Base-by-base conservation (phyloP, 495 filamentous ascomycete species). In the Patellaria atrata region DNA sequence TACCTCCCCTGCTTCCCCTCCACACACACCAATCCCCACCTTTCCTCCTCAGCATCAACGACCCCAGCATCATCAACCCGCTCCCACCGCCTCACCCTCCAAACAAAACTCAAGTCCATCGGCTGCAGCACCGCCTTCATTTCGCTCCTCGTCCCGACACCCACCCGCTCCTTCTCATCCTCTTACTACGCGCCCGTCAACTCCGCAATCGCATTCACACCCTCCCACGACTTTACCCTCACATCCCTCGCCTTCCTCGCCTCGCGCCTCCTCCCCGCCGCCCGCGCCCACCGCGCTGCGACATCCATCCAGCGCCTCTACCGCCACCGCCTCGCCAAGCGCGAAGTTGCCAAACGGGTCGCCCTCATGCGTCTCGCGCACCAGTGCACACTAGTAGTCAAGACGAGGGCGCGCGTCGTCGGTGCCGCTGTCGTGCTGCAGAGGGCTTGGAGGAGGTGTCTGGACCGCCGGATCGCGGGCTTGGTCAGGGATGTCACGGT, bases 191-290 rank as follows among this genome's bases (percentile, higher is more conserved):
- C 29, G 10, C 21, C 38, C n/a, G 35, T 50, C 22, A n/a, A n/a
- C n/a, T n/a, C 39, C 41, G 41, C 14, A 9, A 5, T 15, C 30
- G 9, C 28, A 30, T 17, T 30, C 13, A 11, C 6, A 7, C 44
- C 40, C 14, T 41, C 67, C 66, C 28, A 58, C 64, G 60, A 67
- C 38, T 70, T 69, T 42, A 70, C 67, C 0, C 48, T 75, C 26
- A 62, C 65, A 9, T 59, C 59, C 9, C 61, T 79, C 23, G 61
- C 71, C 7, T 77, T 76, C 51, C 65, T 80, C 5, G 73, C 70
- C 27, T 77, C 71, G 3, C 63, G 75, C 22, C 51, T 80, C 3
- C 62, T 79, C 10, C 59, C 64, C 1, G 58, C 67, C 17, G 65
- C 67, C 5, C 58, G 56, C 19, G 47, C 54, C 22, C 51, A 64